A percentile compares a stretch with the other conserved stretches of the same genome.
phyloP scores from a whole-genome alignment of 768 basidiomycete species.

The Boletus fagicola region DNA sequence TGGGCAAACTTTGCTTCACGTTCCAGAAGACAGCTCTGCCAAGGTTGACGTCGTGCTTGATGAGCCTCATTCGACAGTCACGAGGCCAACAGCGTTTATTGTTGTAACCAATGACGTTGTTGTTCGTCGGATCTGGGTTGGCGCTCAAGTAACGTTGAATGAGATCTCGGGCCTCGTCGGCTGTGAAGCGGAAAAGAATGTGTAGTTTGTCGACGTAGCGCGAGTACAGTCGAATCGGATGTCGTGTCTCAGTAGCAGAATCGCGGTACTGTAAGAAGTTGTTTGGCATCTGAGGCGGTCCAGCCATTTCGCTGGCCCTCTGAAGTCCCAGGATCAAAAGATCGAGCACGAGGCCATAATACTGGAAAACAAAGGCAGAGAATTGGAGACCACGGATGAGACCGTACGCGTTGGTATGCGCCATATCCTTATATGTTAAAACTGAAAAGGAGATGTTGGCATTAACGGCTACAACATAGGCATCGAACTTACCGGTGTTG shows the following conservation, averaged over 20 bases:
- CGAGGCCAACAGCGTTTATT: constrained; percentile 99
- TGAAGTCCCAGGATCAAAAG: constrained; percentile 95
- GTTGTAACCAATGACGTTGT: constrained; percentile 98
- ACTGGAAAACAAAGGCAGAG: constrained; percentile 99
- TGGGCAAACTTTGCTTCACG: constrained; percentile 92
- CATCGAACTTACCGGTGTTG: constrained; percentile 62
- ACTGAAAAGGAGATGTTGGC: constrained; percentile 35
- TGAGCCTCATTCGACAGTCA: constrained; percentile 97
- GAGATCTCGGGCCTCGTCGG: constrained; percentile 94
- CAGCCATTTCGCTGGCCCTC: constrained; percentile 98
- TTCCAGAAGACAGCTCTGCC: constrained; percentile 99
- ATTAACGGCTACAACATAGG: neutral
- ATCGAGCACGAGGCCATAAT: constrained; percentile 94
- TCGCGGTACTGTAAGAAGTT: constrained; percentile 98
- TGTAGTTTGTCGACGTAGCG: constrained; percentile 95
- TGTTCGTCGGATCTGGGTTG: constrained; percentile 97
- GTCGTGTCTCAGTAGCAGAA: constrained; percentile 90
- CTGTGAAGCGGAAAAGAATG: constrained; percentile 95
- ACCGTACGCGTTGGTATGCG: constrained; percentile 95
- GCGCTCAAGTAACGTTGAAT: constrained; percentile 97
- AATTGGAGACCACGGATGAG: constrained; percentile 97
- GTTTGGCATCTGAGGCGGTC: constrained; percentile 95
- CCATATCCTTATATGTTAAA: constrained; percentile 96
- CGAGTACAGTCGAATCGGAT: constrained; percentile 97
- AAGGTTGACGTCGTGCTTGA: constrained; percentile 99